Base-by-base conservation (phyloP, 129 eudicot genomes). In the Kitagawia praeruptora region DNA sequence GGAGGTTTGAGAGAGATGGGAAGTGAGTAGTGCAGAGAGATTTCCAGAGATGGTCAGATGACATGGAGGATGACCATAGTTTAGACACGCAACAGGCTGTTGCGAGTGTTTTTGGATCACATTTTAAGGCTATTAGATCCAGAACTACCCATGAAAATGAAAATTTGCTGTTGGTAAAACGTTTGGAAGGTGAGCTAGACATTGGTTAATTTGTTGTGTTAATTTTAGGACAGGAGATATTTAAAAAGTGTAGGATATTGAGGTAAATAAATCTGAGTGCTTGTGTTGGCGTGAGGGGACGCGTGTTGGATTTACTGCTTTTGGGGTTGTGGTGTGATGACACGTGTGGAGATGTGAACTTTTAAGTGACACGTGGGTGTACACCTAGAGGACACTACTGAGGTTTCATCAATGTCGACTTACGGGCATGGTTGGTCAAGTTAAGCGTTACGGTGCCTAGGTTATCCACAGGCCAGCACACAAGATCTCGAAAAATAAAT, bases 1-100 rank as follows among this genome's bases (percentile, higher is more conserved):
- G 86, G 82, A 90, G 90, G 81, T 82, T 80, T 73, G 88, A 61
- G 81, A 93, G 86, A 28, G 96, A 87, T 2, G 93, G 91, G 77
- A 87, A 93, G 79, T 77, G 78, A 78, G 91, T 39, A 78, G 84
- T 56, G 86, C 89, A 84, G 9, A 89, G 74, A 44, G 90, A 85
- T 23, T 81, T 78, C 98, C 98, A 93, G 23, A 90, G 88, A 86
- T 93, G 92, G 89, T 90, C 92, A 69, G 98, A 81, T 71, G 96
- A 85, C 88, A 93, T 84, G 79, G 82, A 78, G 58, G 76, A 16
- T 77, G 34, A 77, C 98, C 98, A 93, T 56, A 89, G 58, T 71
- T 87, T 93, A 75, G 88, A 85, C 0, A 88, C 96, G 40, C 92
- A 88, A 0, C 88, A 70, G 40, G 92, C 93, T 31, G 46, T 56